Base-by-base conservation (phyloP, 23 red algal genomes). In the Gracilaria domingensis region DNA sequence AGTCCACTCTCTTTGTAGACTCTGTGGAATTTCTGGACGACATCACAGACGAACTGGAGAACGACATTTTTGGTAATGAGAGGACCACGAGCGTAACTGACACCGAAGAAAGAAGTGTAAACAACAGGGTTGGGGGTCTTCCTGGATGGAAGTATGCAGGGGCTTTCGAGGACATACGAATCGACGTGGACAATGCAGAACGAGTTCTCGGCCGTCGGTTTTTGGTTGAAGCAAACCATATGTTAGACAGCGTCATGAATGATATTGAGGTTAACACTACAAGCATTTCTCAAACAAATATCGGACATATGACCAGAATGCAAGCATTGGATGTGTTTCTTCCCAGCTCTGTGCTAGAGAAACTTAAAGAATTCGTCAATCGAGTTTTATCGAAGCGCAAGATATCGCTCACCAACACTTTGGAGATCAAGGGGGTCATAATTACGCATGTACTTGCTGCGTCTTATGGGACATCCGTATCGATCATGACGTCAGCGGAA, bases 81-180 rank as follows among this genome's bases (percentile, higher is more conserved):
- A 30, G 0, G 75, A 55, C 47, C 38, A 80, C 44, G 45, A 54
- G 45, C 47, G 75, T 29, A 80, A 33, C 35, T 30, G 75, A 80
- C 28, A 29, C 37, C 37, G 38, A 50, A 59, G 80, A 32, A 21
- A 1, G 47, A 25, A 60, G 36, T 33, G 56, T 30, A 2, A 54
- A 21, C 28, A 47, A 83, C 16, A 30, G 56, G 29, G 30, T 25
- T 37, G 80, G 55, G 29, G 80, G 80, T 62, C 58, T 83, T 35
- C 56, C 56, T 28, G 80, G 80, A 34, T 83, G 80, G 80, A 65
- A 56, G n/a, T 83, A 64, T 44, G 80, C 80, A 42, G 35, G 48
- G n/a, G 80, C 80, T 30, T 83, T 83, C 59, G 80, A 64, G 12
- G 80, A 83, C 56, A 0, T 83, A 83, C 0, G 59, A 83, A 83